Evolutionary conservation across 106 monocot genomes (phyloP), one percentile per base, ranked within the genome.

Genomic region (Xerophyta viscosa): DNA sequence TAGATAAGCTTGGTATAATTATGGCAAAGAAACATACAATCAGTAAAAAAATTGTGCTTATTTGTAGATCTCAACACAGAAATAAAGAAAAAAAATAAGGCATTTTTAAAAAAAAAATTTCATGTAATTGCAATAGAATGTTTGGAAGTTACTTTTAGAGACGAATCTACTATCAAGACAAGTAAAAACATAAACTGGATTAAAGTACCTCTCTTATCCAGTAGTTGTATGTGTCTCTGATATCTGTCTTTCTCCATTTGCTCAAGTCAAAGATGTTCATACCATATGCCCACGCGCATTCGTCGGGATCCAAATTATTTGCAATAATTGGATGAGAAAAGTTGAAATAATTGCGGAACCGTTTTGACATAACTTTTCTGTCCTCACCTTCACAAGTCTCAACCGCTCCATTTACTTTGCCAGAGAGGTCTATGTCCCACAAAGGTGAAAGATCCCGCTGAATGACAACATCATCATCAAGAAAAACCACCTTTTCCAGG

Each of bases 141-240:
- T n/a, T n/a, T n/a, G n/a, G n/a, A n/a, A n/a, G n/a, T n/a, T n/a
- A n/a, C n/a, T n/a, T n/a, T n/a, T n/a, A n/a, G n/a, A n/a, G 33
- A 33, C 15, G 39, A 15, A 39, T 8, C 2, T 10, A 39, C 39
- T 2, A 39, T 2, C 10, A 39, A 39, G 39, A 15, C 10, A 39
- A 39, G 39, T 39, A 4, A 50, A 14, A 24, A 18, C n/a, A 13
- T 57, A 46, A 2, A n/a, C n/a, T n/a, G n/a, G n/a, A n/a, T n/a
- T n/a, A n/a, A n/a, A n/a, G n/a, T 92, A 94, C 94, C 94, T 88
- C 88, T 33, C 77, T 94, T 44, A 94, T 21, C 94, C 94, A 94
- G 61, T 72, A 57, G 60, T 94, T 88, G 31, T 84, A 94, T 24
- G 74, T 84, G 26, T 84, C 78, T 68, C 78, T 70, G 45, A 96